Percentiles rank a stretch among this genome's conserved stretches.
phyloP scores from a whole-genome alignment of 2,329 filamentous ascomycete species.

The Pleoardoris graminearum region DNA sequence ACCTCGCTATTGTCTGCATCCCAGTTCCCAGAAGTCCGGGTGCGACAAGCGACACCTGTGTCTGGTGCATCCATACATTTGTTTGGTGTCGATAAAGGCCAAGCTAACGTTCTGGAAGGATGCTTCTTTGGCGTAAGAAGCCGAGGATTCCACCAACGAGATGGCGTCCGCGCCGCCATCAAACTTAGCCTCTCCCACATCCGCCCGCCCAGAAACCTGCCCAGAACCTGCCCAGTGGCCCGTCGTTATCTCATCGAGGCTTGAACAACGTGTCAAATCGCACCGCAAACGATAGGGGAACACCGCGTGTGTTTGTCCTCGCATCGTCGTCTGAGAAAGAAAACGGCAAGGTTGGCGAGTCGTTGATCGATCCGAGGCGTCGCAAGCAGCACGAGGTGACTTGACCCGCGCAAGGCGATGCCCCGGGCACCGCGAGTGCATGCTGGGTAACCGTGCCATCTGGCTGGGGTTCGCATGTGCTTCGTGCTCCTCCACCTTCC shows the following conservation, averaged over 20 bases:
- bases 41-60: background rate
- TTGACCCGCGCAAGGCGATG: slow-evolving; percentile 13
- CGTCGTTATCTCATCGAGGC: slow-evolving; percentile 12
- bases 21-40: background rate
- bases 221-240: slow-evolving; percentile 9
- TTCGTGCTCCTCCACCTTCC: slow-evolving; percentile 14
- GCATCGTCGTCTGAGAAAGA: background rate
- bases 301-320: background rate
- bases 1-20: background rate
- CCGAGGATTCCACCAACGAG: slow-evolving; percentile 10
- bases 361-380: background rate
- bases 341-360: background rate
- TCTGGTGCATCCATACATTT: background rate
- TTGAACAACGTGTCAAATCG: slow-evolving; percentile 22
- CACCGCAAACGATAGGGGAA: slow-evolving; percentile 2
- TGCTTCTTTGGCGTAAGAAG: slow-evolving; percentile 8
- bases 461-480: slow-evolving; percentile 14
- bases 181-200: slow-evolving; percentile 5
- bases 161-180: slow-evolving; percentile 3
- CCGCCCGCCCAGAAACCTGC: slow-evolving; percentile 8
- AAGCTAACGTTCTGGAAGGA: slow-evolving; percentile 19
- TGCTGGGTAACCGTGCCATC: slow-evolving; percentile 10
- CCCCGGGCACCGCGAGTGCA: slow-evolving; percentile 26
- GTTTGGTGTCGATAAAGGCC: background rate
- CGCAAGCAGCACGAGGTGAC: slow-evolving; percentile 4